These are phyloP conservation scores for Salvia sclarea DNA, from an alignment of 305 asterid species.

Conservation along the genomic window DNA sequence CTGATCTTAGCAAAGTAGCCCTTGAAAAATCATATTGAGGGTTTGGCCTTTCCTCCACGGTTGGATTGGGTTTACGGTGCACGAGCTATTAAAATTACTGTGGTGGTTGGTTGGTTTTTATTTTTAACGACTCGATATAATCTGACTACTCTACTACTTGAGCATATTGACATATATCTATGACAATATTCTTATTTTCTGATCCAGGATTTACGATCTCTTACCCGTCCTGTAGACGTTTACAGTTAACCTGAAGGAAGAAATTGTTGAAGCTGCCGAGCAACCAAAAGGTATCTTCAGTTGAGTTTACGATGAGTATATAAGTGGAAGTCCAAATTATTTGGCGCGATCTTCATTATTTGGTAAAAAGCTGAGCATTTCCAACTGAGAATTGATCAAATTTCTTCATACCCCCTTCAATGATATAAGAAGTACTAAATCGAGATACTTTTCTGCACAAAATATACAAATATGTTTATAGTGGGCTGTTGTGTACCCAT, in stretches of 20 bases:
- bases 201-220: background rate
- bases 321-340: background rate
- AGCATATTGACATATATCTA: background rate
- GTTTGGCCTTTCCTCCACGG: background rate
- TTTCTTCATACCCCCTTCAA: background rate
- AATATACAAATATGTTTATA: background rate
- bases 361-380: slow-evolving; percentile 3
- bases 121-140: background rate
- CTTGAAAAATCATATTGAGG: background rate
- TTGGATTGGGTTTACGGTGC: background rate
- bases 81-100: no score
- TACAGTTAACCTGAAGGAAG: slow-evolving; percentile 5
- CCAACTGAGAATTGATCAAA: background rate
- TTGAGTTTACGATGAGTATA: slow-evolving; percentile 6
- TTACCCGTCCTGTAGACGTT: background rate
- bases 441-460: background rate
- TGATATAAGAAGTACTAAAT: background rate
- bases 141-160: background rate
- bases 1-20: no score
- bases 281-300: background rate
- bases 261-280: slow-evolving; percentile 7
- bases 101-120: background rate
- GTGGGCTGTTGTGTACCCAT: background rate
- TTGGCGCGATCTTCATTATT: background rate
- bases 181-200: background rate